Percentiles rank a stretch among this genome's conserved stretches.
Evolutionary conservation across 108 stramenopile genomes (phyloP).

Genomic region (Aureococcus anophagefferens): DNA sequence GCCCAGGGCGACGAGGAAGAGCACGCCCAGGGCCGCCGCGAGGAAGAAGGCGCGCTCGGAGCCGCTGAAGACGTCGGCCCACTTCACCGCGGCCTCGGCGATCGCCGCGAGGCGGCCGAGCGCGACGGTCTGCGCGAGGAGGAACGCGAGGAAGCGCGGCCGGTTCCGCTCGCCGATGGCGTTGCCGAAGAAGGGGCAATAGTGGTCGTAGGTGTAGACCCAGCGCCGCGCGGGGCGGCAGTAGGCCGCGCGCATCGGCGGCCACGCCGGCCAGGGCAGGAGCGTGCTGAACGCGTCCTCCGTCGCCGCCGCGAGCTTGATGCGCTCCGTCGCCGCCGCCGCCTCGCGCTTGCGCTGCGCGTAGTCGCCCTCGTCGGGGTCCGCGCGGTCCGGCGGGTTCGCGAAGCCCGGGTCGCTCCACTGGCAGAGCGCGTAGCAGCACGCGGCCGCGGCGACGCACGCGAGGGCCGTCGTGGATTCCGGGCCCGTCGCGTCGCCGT

Average conservation of each 20-base stretch:
- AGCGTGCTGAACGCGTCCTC: no score
- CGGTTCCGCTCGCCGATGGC: slow-evolving; percentile 3
- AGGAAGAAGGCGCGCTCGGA: neutral
- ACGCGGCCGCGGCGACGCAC: no score
- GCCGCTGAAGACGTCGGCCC: neutral
- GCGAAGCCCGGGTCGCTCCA: no score
- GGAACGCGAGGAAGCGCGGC: neutral
- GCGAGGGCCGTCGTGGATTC: no score
- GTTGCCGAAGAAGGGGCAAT: neutral
- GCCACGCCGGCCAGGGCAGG: neutral
- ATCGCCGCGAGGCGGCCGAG: neutral
- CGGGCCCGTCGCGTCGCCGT: no score
- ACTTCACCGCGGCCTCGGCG: neutral
- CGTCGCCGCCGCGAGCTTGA: no score
- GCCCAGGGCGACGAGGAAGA: slow-evolving; percentile 24
- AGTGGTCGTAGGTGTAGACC: neutral
- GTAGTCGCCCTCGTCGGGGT: no score
- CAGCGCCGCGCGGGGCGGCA: neutral
- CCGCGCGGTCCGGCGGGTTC: no score
- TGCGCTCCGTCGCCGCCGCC: no score
- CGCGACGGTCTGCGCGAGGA: slow-evolving; percentile 19
- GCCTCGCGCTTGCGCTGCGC: no score
- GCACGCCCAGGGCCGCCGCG: slow-evolving; percentile 36
- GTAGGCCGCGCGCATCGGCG: neutral
- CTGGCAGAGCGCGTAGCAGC: no score